These are phyloP conservation scores for Suillus occidentalis DNA, from an alignment of 768 basidiomycete species.

Conservation along the genomic window DNA sequence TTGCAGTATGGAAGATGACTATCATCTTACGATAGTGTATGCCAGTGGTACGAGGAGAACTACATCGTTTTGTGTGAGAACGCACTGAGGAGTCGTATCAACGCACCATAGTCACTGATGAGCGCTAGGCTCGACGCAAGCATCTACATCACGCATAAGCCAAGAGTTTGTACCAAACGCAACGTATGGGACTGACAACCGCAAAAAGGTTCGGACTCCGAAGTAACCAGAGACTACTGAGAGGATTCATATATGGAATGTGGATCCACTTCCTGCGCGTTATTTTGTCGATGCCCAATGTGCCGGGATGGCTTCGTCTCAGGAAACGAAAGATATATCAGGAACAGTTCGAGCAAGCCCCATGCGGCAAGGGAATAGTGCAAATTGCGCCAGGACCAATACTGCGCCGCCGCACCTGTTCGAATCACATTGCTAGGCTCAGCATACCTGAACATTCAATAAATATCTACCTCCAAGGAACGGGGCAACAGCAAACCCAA, in stretches of 20 bases:
- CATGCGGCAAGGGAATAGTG: slow-evolving; percentile 43
- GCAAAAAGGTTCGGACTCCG: slow-evolving; percentile 54
- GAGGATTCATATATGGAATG: slow-evolving; percentile 50
- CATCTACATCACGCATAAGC: slow-evolving; percentile 44
- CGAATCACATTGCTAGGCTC: not conserved
- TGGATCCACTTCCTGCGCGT: slow-evolving; percentile 35
- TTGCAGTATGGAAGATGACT: not conserved
- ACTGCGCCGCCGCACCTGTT: slow-evolving; percentile 47
- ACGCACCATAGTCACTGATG: slow-evolving; percentile 31
- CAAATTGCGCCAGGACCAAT: slow-evolving; percentile 59
- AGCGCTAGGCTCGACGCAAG: slow-evolving; percentile 25
- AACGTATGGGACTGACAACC: slow-evolving; percentile 38
- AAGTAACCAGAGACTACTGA: slow-evolving; percentile 45
- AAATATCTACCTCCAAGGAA: slow-evolving; percentile 44
- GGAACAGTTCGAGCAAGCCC: slow-evolving; percentile 38
- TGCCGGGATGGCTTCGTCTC: slow-evolving; percentile 63
- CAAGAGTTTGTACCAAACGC: not conserved
- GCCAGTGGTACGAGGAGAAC: slow-evolving; percentile 36
- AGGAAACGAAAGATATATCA: slow-evolving; percentile 46
- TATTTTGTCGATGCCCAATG: slow-evolving; percentile 52
- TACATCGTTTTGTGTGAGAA: slow-evolving; percentile 1
- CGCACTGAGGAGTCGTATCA: not conserved
- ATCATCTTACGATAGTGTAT: slow-evolving; percentile 35
- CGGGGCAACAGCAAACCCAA: slow-evolving; percentile 60
- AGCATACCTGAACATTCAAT: not conserved